A percentile compares a stretch with the other conserved stretches of the same genome.
Evolutionary conservation across 495 filamentous ascomycete species (phyloP).

Genomic region (Barbatosphaeria neglecta): DNA sequence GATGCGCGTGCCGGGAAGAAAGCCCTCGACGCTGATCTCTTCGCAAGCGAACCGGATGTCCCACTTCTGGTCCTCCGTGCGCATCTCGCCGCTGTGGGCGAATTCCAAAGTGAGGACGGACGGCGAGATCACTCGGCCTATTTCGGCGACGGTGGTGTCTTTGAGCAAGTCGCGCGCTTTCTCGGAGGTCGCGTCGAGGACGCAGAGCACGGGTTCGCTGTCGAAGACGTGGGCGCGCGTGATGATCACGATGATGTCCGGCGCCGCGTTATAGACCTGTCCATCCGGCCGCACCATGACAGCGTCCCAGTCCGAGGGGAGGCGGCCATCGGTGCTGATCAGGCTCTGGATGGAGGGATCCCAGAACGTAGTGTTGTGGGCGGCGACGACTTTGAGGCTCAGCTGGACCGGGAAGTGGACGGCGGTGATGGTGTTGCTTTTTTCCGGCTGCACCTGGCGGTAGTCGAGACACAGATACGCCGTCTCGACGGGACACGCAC

Average conservation of each 20-base stretch:
- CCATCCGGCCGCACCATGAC: background rate
- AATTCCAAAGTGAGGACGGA: background rate
- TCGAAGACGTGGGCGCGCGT: no score
- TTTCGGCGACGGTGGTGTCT: background rate
- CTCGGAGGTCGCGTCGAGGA: background rate
- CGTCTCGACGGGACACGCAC: background rate
- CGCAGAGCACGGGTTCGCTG: no score
- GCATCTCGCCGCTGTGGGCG: background rate
- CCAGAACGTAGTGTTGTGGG: background rate
- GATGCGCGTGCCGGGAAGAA: no score
- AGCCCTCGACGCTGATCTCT: background rate
- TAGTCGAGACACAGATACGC: background rate
- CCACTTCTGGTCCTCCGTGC: background rate
- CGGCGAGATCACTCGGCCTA: no score
- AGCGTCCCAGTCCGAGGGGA: background rate
- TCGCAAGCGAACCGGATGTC: background rate
- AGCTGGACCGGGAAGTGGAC: background rate
- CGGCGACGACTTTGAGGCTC: background rate
- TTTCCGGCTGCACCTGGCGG: background rate
- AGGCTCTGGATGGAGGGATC: background rate
- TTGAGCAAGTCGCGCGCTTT: background rate
- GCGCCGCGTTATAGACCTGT: background rate
- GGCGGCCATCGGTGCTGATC: background rate
- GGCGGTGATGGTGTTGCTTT: background rate
- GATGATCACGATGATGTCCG: background rate